Conservation (phyloP, 2,329 filamentous ascomycete species). For the Shiraia bambusicola region DNA sequence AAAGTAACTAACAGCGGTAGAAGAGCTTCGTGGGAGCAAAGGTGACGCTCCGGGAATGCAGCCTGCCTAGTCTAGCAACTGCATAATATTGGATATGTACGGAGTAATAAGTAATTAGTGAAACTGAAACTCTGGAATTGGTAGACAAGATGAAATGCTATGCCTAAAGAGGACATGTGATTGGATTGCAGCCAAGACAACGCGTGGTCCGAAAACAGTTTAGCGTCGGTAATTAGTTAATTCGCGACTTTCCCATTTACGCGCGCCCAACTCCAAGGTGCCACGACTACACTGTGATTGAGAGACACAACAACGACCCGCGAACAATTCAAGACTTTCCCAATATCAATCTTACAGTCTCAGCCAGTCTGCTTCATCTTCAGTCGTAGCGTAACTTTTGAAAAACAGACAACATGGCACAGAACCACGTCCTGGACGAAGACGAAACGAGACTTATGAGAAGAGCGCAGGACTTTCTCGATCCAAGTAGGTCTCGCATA, state of each 20-base stretch:
- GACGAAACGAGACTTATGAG: conserved; percentile 80
- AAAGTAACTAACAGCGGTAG: no score
- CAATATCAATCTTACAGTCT: no score
- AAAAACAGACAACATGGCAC: conserved; percentile 30
- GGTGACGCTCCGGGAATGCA: no score
- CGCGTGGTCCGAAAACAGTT: conserved; percentile 16
- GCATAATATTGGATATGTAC: no score
- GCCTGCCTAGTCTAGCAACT: conserved; percentile 5
- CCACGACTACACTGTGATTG: conserved; percentile 6
- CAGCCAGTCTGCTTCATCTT: no score
- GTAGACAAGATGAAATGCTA: conserved; percentile 9
- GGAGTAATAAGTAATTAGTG: no score
- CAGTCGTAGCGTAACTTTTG: no score
- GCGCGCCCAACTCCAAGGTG: conserved; percentile 15
- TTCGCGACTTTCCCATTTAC: conserved; percentile 17
- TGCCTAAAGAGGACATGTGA: conserved; percentile 20
- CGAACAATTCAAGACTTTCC: no score
- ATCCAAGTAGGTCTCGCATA: conserved; percentile 68
- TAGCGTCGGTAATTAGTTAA: no score
- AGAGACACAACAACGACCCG: conserved; percentile 11
- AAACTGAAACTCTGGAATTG: no score
- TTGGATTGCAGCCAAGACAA: conserved; percentile 10
- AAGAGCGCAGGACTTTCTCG: conserved; percentile 87
- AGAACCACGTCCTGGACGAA: conserved; percentile 68
- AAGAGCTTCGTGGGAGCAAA: no score